Conservation (phyloP, 139 green algal genomes). For the Coelastrella sp. region DNA sequence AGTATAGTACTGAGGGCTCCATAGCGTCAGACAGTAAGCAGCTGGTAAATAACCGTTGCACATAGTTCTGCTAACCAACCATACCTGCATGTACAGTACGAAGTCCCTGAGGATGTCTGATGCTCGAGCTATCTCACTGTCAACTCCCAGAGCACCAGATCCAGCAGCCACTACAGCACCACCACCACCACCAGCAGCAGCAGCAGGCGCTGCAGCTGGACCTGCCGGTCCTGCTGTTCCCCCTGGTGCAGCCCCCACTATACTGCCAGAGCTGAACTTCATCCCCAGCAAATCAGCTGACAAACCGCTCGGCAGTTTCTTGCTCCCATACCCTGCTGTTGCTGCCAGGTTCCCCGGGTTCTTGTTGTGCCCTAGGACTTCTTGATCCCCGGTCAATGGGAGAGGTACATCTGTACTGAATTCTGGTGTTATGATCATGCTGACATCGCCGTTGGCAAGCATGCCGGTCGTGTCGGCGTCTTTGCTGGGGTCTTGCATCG, state of each 20-base stretch:
- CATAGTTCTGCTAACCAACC: too few relatives aligned
- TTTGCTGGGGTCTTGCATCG: too few relatives aligned
- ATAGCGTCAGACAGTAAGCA: too few relatives aligned
- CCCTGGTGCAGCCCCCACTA: not conserved
- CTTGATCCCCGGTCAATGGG: not conserved
- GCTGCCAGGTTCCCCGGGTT: not conserved
- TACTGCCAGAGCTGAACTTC: not conserved
- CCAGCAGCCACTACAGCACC: not conserved
- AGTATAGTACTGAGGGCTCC: too few relatives aligned
- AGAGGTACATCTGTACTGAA: not conserved
- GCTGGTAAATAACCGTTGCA: not conserved
- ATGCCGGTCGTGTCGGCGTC: not conserved
- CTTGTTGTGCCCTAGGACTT: not conserved
- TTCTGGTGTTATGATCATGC: not conserved
- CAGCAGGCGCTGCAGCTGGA: not conserved
- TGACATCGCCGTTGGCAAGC: not conserved
- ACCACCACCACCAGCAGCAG: too few relatives aligned
- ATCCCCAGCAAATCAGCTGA: not conserved
- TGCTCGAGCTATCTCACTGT: not conserved
- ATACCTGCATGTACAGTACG: conserved; percentile 40
- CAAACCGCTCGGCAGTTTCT: not conserved
- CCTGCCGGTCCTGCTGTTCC: not conserved
- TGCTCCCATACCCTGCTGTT: too few relatives aligned
- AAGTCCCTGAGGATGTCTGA: conserved; percentile 26
- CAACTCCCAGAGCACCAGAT: not conserved